Evolutionary conservation across 2,329 filamentous ascomycete genomes (phyloP), one percentile per base, ranked within the genome.

Genomic region (Fragosphaeria purpurea): DNA sequence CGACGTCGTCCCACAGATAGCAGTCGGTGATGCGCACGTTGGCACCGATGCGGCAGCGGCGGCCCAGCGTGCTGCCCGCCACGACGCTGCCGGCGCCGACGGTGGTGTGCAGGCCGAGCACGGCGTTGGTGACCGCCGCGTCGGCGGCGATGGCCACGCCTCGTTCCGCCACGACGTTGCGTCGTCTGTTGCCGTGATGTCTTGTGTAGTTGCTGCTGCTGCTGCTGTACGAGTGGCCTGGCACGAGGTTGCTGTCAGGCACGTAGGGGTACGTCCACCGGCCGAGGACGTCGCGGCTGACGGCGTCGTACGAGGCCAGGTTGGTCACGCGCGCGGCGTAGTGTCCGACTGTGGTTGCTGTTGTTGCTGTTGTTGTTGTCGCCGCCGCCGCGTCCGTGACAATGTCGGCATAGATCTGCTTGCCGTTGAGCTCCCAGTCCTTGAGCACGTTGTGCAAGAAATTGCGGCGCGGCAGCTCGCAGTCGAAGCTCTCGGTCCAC

Each of bases 401-500:
- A 56, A 97, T 84, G 60, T 97, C 86, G 3, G 88, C 85, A 64
- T 96, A 89, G 48, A 98, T 88, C n/a, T 88, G 89, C 71, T 97
- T 95, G 53, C 90, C 90, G 65, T 97, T 97, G 51, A 97, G 74
- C 64, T 98, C 93, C 71, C 88, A 95, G 65, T 98, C 93, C 70
- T 96, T 96, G 49, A 98, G 71, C 1, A 97, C 89, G 53, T 90
- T 90, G 61, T 84, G 82, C 45, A 91, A 68, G 61, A 88, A 90
- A 56, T 88, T 83, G 57, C 80, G 82, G 53, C 86, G 75, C 5
- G 85, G 83, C 9, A 83, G 73, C 62, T 89, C 83, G 65, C 87
- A 89, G 58, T 94, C 88, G 62, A 94, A 95, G 63, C 90, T 95
- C 68, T 98, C 93, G 7, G 89, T 93, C 88, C 93, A 98, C 51